Evolutionary conservation across 2,329 filamentous ascomycete genomes (phyloP).

Genomic region (Xylaria sp.): DNA sequence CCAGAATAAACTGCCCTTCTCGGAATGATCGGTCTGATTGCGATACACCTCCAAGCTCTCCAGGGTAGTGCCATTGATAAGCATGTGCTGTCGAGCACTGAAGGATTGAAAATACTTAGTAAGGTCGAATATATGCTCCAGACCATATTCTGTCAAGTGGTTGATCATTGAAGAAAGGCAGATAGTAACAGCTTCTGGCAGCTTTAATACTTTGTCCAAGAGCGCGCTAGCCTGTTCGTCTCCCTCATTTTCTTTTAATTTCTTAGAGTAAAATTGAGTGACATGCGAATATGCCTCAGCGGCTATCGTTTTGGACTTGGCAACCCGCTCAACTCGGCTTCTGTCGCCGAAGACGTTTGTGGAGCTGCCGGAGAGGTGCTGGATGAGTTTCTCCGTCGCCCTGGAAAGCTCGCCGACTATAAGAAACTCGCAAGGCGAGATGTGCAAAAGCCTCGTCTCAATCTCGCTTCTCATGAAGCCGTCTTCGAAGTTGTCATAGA

Average conservation of each 20-base stretch:
- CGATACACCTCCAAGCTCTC: slow-evolving; percentile 95
- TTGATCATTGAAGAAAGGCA: slow-evolving; percentile 97
- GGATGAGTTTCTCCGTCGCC: slow-evolving; percentile 90
- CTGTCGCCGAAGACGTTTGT: slow-evolving; percentile 93
- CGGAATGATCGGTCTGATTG: slow-evolving; percentile 87
- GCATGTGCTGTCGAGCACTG: slow-evolving; percentile 92
- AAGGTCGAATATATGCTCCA: slow-evolving; percentile 94
- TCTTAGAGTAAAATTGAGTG: slow-evolving; percentile 90
- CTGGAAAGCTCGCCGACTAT: slow-evolving; percentile 91
- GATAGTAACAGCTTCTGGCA: slow-evolving; percentile 87
- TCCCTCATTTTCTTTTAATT: slow-evolving; percentile 72
- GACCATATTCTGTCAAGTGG: slow-evolving; percentile 88
- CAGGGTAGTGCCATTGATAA: slow-evolving; percentile 93
- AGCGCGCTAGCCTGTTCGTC: slow-evolving; percentile 71
- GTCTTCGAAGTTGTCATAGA: slow-evolving; percentile 96
- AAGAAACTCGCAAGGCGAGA: slow-evolving; percentile 94
- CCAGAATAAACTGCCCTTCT: slow-evolving; percentile 94
- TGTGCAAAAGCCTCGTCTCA: slow-evolving; percentile 93
- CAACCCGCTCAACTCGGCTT: slow-evolving; percentile 83
- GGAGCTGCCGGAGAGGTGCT: slow-evolving; percentile 88
- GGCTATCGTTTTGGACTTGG: slow-evolving; percentile 82
- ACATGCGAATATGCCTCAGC: slow-evolving; percentile 90
- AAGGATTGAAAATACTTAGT: slow-evolving; percentile 98
- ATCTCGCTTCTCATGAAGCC: slow-evolving; percentile 98
- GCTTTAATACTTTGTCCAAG: slow-evolving; percentile 84